Evolutionary conservation across 805 yeast species (phyloP).

Genomic region (Schizosaccharomyces cryophilus): DNA sequence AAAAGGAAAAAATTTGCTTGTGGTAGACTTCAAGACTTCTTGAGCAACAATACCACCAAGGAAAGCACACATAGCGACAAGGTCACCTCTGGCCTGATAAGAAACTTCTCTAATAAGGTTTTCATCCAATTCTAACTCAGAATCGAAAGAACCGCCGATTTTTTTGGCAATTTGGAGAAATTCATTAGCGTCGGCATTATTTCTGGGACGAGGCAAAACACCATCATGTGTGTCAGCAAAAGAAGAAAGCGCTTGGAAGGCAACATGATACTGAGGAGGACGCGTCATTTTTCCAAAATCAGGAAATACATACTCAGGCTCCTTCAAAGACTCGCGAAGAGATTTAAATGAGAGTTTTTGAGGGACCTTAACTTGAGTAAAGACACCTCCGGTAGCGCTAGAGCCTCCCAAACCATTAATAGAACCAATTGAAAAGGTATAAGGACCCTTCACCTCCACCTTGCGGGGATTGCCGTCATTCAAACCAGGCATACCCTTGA

Average conservation of each 20-base stretch:
- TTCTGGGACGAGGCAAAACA: conserved; percentile 49
- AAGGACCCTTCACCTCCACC: conserved; percentile 81
- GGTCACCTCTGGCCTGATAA: conserved; percentile 72
- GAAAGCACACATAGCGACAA: conserved; percentile 73
- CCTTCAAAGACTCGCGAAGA: conserved; percentile 35
- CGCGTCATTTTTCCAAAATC: conserved; percentile 90
- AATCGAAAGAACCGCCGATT: conserved; percentile 33
- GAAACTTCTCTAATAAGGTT: conserved; percentile 47
- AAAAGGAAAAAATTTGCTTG: conserved; percentile 85
- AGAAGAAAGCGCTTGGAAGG: conserved; percentile 67
- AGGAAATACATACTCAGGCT: conserved; percentile 57
- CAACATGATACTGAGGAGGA: conserved; percentile 73
- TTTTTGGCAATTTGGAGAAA: conserved; percentile 33
- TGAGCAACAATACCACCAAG: conserved; percentile 90
- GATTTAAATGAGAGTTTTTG: conserved; percentile 34
- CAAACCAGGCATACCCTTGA: conserved; percentile 50
- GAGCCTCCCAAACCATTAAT: conserved; percentile 30
- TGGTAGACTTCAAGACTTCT: conserved; percentile 82
- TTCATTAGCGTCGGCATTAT: conserved; percentile 50
- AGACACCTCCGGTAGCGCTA: conserved; percentile 66
- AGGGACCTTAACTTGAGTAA: conserved; percentile 82
- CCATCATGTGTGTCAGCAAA: conserved; percentile 41
- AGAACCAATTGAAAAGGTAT: conserved; percentile 50
- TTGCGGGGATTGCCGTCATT: conserved; percentile 53
- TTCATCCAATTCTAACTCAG: conserved; percentile 32